Conservation (phyloP, 208 protist species). For the Wallacemonas collosoma region DNA sequence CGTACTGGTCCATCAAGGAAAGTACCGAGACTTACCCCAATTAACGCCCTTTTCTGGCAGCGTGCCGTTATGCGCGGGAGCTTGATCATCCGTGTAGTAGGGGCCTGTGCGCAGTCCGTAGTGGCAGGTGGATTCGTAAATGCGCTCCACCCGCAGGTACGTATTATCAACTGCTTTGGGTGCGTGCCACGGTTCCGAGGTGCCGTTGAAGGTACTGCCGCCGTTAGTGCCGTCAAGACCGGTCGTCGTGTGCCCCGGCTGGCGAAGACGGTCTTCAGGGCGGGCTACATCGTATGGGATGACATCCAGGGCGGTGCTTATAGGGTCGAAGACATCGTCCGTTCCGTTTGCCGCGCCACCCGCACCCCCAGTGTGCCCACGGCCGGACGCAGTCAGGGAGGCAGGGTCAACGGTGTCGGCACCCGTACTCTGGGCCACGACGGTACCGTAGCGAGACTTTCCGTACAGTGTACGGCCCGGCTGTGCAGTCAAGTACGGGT, state of each 20-base stretch:
- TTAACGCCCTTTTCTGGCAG: slow-evolving; percentile 67
- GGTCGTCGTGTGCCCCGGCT: slow-evolving; percentile 37
- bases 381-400: neutral
- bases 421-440: slow-evolving; percentile 27
- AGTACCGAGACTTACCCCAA: slow-evolving; percentile 74
- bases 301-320: slow-evolving; percentile 44
- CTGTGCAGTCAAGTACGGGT: slow-evolving; percentile 21
- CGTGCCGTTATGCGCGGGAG: slow-evolving; percentile 54
- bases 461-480: slow-evolving; percentile 54
- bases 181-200: slow-evolving; percentile 46
- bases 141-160: slow-evolving; percentile 61
- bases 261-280: slow-evolving; percentile 57
- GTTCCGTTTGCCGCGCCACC: neutral
- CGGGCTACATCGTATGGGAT: slow-evolving; percentile 54
- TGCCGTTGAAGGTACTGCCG: slow-evolving; percentile 64
- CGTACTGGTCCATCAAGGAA: slow-evolving; percentile 12
- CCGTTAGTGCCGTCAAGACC: slow-evolving; percentile 47
- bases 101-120: slow-evolving; percentile 76
- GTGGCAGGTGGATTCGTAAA: slow-evolving; percentile 82
- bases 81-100: slow-evolving; percentile 72
- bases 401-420: slow-evolving; percentile 10
- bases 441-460: slow-evolving; percentile 77
- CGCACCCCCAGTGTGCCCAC: neutral
- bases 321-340: slow-evolving; percentile 40
- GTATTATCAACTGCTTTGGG: slow-evolving; percentile 70